These are phyloP conservation scores for Didymella segeticola DNA, from an alignment of 2,329 filamentous ascomycete species.

Conservation along the genomic window DNA sequence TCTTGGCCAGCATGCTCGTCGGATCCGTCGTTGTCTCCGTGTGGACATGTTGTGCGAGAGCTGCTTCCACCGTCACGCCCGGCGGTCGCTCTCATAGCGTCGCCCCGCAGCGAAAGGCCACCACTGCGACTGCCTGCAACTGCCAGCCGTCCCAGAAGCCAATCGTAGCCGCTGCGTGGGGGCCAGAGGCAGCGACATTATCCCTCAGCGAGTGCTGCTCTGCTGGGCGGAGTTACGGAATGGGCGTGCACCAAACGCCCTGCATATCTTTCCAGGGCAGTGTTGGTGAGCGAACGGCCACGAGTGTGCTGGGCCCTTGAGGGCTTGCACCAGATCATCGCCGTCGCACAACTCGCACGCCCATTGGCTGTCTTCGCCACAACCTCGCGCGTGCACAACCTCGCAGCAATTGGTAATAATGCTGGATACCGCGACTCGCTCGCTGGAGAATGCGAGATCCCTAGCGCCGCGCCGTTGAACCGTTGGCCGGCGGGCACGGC, in stretches of 20 bases:
- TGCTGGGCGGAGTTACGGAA: slow-evolving; percentile 18
- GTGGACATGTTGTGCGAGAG: slow-evolving; percentile 16
- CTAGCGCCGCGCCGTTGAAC: slow-evolving; percentile 25
- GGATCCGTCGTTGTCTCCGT: slow-evolving; percentile 32
- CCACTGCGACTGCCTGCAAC: neutral
- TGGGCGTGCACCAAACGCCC: slow-evolving; percentile 16
- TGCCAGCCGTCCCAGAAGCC: slow-evolving; percentile 11
- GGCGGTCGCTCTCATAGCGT: slow-evolving; percentile 7
- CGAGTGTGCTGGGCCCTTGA: slow-evolving; percentile 17
- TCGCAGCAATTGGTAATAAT: slow-evolving; percentile 22
- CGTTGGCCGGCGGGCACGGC: slow-evolving; percentile 18
- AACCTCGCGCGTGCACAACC: slow-evolving; percentile 34
- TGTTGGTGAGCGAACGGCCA: slow-evolving; percentile 18
- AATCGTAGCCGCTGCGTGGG: slow-evolving; percentile 11
- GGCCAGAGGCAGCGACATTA: slow-evolving; percentile 11
- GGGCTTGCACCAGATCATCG: slow-evolving; percentile 17
- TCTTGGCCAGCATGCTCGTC: slow-evolving; percentile 24
- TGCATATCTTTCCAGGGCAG: slow-evolving; percentile 17
- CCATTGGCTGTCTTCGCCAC: slow-evolving; percentile 19
- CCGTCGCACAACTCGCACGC: slow-evolving; percentile 4
- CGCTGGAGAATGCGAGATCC: slow-evolving; percentile 21
- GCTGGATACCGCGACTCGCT: slow-evolving; percentile 32
- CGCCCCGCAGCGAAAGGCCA: neutral
- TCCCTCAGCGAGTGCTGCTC: slow-evolving; percentile 4
- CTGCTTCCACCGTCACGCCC: slow-evolving; percentile 8